These are phyloP conservation scores for Ascomycota sp. DNA, from an alignment of 2,329 filamentous ascomycete species.

Conservation along the genomic window DNA sequence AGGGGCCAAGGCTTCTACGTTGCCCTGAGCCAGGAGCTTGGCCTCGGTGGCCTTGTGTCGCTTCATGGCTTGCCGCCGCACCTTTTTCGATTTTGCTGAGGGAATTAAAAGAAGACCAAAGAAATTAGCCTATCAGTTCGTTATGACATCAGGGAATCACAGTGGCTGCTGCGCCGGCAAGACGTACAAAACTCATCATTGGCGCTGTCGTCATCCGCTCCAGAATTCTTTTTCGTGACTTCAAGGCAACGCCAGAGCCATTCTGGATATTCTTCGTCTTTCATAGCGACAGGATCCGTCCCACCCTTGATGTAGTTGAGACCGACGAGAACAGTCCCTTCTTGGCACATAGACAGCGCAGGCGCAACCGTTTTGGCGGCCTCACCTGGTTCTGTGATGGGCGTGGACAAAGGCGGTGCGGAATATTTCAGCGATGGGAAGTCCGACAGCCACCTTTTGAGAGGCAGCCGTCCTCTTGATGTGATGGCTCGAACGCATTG, in stretches of 20 bases:
- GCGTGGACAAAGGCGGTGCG: slow-evolving; percentile 16
- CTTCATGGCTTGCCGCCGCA: slow-evolving; percentile 49
- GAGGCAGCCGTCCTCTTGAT: slow-evolving; percentile 9
- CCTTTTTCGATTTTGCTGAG: slow-evolving; percentile 64
- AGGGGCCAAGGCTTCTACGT: slow-evolving; percentile 40
- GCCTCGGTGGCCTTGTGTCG: slow-evolving; percentile 32
- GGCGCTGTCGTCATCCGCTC: slow-evolving; percentile 27
- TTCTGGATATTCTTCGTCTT: slow-evolving; percentile 54
- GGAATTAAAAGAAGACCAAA: too few relatives aligned
- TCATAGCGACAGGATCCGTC: slow-evolving; percentile 48
- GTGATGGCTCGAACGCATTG: slow-evolving; percentile 25
- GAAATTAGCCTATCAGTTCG: too few relatives aligned
- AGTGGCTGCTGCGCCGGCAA: neutral
- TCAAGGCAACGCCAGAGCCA: slow-evolving; percentile 62
- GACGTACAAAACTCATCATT: slow-evolving; percentile 63
- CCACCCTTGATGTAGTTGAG: slow-evolving; percentile 58
- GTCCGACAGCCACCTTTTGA: slow-evolving; percentile 19
- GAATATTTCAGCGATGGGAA: slow-evolving; percentile 14
- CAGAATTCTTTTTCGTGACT: slow-evolving; percentile 29
- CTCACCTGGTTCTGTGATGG: slow-evolving; percentile 11
- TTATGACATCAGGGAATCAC: too few relatives aligned
- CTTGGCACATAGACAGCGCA: slow-evolving; percentile 29
- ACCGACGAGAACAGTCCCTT: slow-evolving; percentile 48
- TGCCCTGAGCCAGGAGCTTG: slow-evolving; percentile 38
- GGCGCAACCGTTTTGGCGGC: slow-evolving; percentile 10